Conservation (phyloP, 345 rosid species). For the Eucalyptus albens region DNA sequence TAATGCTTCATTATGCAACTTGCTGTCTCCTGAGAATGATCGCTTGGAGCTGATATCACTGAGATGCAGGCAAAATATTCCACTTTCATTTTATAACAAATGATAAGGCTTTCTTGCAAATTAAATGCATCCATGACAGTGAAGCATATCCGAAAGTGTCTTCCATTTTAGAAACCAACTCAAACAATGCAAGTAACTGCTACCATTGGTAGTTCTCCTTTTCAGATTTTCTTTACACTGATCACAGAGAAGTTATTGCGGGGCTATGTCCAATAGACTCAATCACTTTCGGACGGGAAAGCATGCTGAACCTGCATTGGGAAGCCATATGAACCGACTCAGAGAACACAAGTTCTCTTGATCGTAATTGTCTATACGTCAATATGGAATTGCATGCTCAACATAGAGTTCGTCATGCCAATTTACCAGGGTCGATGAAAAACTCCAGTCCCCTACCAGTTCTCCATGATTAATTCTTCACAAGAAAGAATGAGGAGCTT, state of each 20-base stretch:
- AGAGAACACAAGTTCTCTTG: neutral
- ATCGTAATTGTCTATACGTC: neutral
- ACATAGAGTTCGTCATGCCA: neutral
- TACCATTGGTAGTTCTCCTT: neutral
- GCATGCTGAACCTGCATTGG: neutral
- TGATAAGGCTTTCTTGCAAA: neutral
- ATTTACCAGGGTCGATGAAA: neutral
- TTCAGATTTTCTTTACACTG: neutral
- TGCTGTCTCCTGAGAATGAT: neutral
- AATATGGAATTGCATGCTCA: neutral
- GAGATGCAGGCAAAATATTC: neutral
- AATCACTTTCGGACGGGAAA: neutral
- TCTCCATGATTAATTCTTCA: neutral
- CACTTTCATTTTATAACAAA: neutral
- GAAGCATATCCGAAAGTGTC: neutral
- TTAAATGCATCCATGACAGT: neutral
- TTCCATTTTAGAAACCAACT: neutral
- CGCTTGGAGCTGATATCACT: neutral
- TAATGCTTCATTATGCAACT: neutral
- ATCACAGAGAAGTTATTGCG: neutral
- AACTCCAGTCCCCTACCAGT: neutral
- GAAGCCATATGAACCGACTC: neutral
- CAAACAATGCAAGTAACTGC: neutral
- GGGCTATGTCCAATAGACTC: neutral
- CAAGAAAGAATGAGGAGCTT: neutral